phyloP scores from a whole-genome alignment of 1,284 basidiomycete genomes.

The Volvariella volvacea region DNA sequence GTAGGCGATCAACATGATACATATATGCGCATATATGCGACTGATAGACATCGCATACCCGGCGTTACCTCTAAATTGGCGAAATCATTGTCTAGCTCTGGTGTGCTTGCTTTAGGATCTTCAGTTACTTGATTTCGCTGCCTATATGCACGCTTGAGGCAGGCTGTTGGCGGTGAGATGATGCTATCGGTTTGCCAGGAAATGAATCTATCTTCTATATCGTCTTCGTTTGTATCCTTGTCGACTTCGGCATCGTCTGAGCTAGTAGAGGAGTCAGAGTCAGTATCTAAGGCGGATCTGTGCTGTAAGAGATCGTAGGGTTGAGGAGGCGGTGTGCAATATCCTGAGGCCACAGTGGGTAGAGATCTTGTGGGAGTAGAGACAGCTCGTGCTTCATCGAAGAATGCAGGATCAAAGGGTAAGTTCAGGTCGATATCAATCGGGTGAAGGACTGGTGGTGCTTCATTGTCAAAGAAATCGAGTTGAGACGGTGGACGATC shows the following conservation, averaged over 20 bases:
- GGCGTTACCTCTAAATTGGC: conserved; percentile 4
- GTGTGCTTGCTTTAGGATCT: conserved; percentile 4
- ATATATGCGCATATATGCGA: not conserved
- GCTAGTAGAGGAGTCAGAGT: conserved; percentile 3
- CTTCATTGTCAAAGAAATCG: not conserved
- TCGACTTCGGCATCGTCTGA: conserved; percentile 4
- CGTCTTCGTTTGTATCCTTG: not conserved
- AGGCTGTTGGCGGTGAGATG: conserved; percentile 32
- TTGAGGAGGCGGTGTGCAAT: not conserved
- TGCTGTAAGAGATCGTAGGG: not conserved
- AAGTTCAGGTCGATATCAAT: no score
- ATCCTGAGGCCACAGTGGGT: not conserved
- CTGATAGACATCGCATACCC: not conserved
- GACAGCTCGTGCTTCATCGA: conserved; percentile 18
- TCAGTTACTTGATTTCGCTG: not conserved
- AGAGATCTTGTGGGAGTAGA: conserved; percentile 20
- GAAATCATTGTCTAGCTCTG: not conserved
- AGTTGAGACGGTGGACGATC: conserved; percentile 38
- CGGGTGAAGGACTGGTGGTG: no score
- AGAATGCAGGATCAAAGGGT: conserved; percentile 13
- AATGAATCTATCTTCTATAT: conserved; percentile 11
- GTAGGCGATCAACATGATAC: not conserved
- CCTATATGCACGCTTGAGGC: conserved; percentile 9
- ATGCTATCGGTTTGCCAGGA: conserved; percentile 39
- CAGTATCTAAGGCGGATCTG: not conserved